Percentiles rank a stretch among this genome's conserved stretches.
phyloP scores from a whole-genome alignment of 495 filamentous ascomycete species.

The Podospora appendiculata region DNA sequence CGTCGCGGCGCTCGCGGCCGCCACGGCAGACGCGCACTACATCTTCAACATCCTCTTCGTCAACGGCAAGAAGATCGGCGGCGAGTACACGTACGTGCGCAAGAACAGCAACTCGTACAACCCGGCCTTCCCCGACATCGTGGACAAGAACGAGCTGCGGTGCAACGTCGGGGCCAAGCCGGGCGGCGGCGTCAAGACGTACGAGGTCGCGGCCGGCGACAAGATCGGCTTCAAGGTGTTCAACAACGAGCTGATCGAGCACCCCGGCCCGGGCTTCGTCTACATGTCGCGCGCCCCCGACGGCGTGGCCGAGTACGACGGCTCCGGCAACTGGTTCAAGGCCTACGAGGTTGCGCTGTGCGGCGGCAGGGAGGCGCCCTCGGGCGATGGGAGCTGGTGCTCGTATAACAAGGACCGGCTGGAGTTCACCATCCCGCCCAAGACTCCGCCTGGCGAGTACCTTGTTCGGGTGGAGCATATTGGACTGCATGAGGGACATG shows the following conservation, averaged over 20 bases:
- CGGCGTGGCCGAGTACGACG: conserved; percentile 37
- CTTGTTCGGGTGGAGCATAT: conserved; percentile 50
- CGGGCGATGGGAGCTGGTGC: conserved; percentile 24
- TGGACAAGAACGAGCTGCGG: conserved; percentile 33
- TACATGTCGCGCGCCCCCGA: conserved; percentile 42
- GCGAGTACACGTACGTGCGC: conserved; percentile 33
- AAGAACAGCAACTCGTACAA: conserved; percentile 32
- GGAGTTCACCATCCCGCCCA: conserved; percentile 42
- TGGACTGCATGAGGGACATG: conserved; percentile 39
- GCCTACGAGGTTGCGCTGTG: conserved; percentile 34
- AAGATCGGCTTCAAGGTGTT: conserved; percentile 39
- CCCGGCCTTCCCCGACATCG: conserved; percentile 32
- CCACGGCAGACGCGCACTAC: conserved; percentile 29
- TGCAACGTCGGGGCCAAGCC: conserved; percentile 38
- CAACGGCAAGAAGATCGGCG: conserved; percentile 29
- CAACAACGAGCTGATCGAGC: conserved; percentile 39
- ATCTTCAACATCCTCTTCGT: conserved; percentile 33
- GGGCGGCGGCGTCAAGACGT: conserved; percentile 20
- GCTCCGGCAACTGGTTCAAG: conserved; percentile 46
- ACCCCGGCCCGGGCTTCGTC: conserved; percentile 38
- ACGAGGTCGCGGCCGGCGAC: conserved; percentile 35
- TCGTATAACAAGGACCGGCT: conserved; percentile 30
- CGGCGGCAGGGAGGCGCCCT: conserved; percentile 15
- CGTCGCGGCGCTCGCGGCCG: conserved; percentile 18
- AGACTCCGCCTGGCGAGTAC: conserved; percentile 45